Conservation (phyloP, 2,329 filamentous ascomycete genomes). For the Arthrobotrys pseudoclavata region DNA sequence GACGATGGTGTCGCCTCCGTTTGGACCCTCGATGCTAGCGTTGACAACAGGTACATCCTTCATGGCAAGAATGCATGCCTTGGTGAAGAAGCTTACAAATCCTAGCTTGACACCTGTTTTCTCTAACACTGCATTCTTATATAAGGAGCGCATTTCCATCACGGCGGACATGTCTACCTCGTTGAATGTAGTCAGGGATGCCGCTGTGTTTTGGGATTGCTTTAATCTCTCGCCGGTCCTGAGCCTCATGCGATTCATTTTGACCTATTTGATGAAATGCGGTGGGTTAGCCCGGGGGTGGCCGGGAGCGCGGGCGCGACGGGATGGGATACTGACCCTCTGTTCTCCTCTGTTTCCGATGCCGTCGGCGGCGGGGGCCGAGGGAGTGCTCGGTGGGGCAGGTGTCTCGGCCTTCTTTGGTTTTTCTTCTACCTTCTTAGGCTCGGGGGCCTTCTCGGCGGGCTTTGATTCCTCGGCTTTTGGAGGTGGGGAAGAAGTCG, state of each 20-base stretch:
- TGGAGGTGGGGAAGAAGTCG: slow-evolving; percentile 56
- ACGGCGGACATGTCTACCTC: slow-evolving; percentile 98
- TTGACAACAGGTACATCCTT: slow-evolving; percentile 94
- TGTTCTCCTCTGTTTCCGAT: slow-evolving; percentile 64
- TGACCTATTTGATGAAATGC: slow-evolving; percentile 75
- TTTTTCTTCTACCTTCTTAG: slow-evolving; percentile 67
- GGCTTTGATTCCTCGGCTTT: slow-evolving; percentile 61
- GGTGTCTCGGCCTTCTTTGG: slow-evolving; percentile 65
- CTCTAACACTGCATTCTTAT: slow-evolving; percentile 96
- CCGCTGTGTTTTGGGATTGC: slow-evolving; percentile 98
- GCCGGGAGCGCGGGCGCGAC: not conserved
- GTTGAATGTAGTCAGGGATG: slow-evolving; percentile 97
- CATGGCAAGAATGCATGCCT: slow-evolving; percentile 90
- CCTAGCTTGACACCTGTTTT: slow-evolving; percentile 97
- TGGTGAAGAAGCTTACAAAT: slow-evolving; percentile 99
- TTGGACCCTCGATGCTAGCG: slow-evolving; percentile 94
- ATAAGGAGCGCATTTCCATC: slow-evolving; percentile 96
- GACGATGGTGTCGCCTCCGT: slow-evolving; percentile 95
- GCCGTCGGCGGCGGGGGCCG: slow-evolving; percentile 46
- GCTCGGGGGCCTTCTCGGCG: slow-evolving; percentile 61
- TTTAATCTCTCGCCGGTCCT: slow-evolving; percentile 97
- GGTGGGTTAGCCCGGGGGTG: not conserved
- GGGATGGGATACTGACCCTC: slow-evolving; percentile 61
- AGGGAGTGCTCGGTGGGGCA: slow-evolving; percentile 63
- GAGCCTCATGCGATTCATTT: slow-evolving; percentile 99